phyloP scores from a whole-genome alignment of 2,329 filamentous ascomycete genomes.

The Immersiporthe knoxdaviesiana region DNA sequence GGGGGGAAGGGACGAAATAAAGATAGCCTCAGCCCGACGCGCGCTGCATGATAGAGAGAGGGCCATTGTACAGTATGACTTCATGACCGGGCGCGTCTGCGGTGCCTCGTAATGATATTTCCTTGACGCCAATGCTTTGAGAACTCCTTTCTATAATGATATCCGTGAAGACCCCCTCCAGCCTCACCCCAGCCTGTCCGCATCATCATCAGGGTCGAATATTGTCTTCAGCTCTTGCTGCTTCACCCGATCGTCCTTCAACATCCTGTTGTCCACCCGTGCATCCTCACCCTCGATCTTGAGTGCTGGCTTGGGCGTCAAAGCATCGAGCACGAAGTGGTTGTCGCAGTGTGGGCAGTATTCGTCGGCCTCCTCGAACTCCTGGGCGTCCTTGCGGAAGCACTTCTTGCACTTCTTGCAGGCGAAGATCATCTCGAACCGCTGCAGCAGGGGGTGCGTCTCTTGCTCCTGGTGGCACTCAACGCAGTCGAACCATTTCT shows the following conservation, averaged over 20 bases:
- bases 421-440: constrained; percentile 87
- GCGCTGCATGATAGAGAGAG: constrained; percentile 22
- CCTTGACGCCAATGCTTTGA: constrained; percentile 28
- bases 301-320: constrained; percentile 79
- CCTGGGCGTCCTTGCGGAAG: constrained; percentile 89
- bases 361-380: constrained; percentile 96
- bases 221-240: constrained; percentile 63
- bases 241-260: constrained; percentile 84
- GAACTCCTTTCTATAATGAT: constrained; percentile 10
- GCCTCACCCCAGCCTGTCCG: constrained; percentile 73
- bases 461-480: constrained; percentile 89
- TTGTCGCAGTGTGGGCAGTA: constrained; percentile 99
- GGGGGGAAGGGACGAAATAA: constrained; percentile 12
- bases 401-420: constrained; percentile 99
- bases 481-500: constrained; percentile 98
- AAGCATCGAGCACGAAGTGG: constrained; percentile 91
- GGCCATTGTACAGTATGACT: constrained; percentile 30
- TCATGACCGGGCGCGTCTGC: constrained; percentile 28
- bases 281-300: constrained; percentile 91
- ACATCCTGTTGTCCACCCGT: constrained; percentile 83
- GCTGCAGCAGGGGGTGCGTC: constrained; percentile 74
- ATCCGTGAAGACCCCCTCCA: constrained; percentile 8
- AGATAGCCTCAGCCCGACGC: constrained; percentile 17
- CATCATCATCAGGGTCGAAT: constrained; percentile 76
- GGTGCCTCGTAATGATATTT: constrained; percentile 30